Base-by-base conservation (phyloP, 2,329 filamentous ascomycete genomes). In the Cercospora zeae-maydis region DNA sequence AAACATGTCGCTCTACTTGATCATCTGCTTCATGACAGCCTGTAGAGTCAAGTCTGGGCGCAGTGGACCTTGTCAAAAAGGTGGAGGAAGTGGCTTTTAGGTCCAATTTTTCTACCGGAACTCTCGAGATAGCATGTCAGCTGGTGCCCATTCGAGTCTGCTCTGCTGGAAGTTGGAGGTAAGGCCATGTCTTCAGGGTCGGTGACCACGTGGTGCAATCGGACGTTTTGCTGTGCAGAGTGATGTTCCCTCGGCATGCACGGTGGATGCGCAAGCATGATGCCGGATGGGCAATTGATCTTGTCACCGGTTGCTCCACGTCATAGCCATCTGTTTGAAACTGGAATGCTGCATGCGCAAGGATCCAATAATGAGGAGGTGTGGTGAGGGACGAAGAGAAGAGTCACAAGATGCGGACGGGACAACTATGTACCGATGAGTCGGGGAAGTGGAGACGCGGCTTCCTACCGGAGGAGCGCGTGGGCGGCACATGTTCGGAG, bases 181-280 rank as follows among this genome's bases (percentile, higher is more conserved):
- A 13, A 24, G 42, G 49, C 27, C 8, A 11, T 6, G 14, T 33
- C 30, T 13, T 16, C 27, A 8, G 16, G 3, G 7, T 53, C 9
- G n/a, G 19, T 34, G 49, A 27, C 49, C 49, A 53, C 49, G 49
- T 53, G 49, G 49, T 53, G 49, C 49, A 53, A 53, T 53, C 49
- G 49, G 49, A 53, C 31, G 49, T 53, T 7, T 53, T 53, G 49
- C 49, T 53, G 49, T 34, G 49, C 49, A 31, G 49, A 53, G 49
- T 34, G 31, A 19, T 31, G 30, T 34, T 53, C 49, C 11, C 49
- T 53, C 49, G 49, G 49, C 8, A 34, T 5, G n/a, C 30, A 8
- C 49, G 16, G 31, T 34, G 19, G 27, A 7, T 34, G 49, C 16
- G 49, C 49, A 53, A 19, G 49, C 49, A 53, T 53, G 30, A 53